A percentile compares a stretch with the other conserved stretches of the same genome.
phyloP scores from a whole-genome alignment of 2,329 filamentous ascomycete species.

The Colletotrichum abscissum region DNA sequence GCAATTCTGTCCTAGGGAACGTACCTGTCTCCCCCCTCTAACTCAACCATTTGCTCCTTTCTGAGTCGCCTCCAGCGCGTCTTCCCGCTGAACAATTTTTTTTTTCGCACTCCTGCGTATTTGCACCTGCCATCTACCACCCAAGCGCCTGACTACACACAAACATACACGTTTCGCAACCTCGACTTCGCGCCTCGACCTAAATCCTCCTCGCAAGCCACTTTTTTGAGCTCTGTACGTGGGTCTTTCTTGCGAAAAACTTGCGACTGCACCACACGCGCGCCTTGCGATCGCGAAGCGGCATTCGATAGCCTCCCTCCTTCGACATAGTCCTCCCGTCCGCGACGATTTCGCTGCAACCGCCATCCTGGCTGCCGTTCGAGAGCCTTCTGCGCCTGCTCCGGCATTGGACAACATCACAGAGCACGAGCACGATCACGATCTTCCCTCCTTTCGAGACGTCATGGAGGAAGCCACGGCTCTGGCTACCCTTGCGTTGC shows the following conservation, averaged over 20 bases:
- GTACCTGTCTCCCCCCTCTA: conserved; percentile 1
- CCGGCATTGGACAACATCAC: conserved; percentile 13
- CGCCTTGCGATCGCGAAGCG: background rate
- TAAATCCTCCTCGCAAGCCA: background rate
- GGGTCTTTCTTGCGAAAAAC: background rate
- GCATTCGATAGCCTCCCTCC: background rate
- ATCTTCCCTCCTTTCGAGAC: conserved; percentile 25
- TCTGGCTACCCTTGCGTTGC: conserved; percentile 27
- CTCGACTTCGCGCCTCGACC: conserved; percentile 6
- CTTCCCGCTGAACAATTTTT: conserved; percentile 27
- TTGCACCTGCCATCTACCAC: background rate
- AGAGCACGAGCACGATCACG: background rate
- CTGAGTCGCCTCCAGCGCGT: conserved; percentile 23
- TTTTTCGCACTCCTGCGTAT: conserved; percentile 4
- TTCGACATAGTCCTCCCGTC: background rate
- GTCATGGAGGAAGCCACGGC: conserved; percentile 59
- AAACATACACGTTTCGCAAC: background rate
- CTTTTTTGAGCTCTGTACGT: conserved; percentile 2
- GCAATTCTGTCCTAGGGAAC: conserved; percentile 1
- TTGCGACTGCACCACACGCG: conserved; percentile 2
- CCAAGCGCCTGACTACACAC: conserved; percentile 1
- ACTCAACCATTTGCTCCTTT: conserved; percentile 5
- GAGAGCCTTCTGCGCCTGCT: conserved; percentile 18
- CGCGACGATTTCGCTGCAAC: conserved; percentile 8
- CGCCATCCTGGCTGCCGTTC: conserved; percentile 19